Evolutionary conservation across 208 protist genomes (phyloP), one percentile per base, ranked within the genome.

Genomic region (Borovskyia barvae): DNA sequence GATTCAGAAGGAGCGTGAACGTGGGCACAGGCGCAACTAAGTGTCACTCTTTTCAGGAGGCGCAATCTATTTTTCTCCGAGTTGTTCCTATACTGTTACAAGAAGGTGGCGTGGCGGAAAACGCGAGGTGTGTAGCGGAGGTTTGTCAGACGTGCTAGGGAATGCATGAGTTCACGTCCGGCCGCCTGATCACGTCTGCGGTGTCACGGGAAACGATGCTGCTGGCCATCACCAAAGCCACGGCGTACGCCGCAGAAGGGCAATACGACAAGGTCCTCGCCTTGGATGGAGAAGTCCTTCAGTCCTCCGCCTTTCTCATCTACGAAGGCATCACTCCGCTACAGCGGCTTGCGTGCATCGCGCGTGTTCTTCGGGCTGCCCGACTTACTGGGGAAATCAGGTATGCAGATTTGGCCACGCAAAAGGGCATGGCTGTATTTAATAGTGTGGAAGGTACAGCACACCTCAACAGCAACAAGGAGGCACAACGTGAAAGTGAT

Each of bases 371-470:
- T 29, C 32, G 3, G 32, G 63, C 63, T 7, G 41, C 54, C 28
- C 63, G 63, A 0, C 1, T 39, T 14, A 62, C 47, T 0, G 39
- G 17, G 19, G 29, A 14, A 20, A 47, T 55, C 5, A 53, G 54
- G 37, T 53, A 42, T 41, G 48, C 43, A 5, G 63, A 70, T 48
- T 33, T 48, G 2, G 63, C 63, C 5, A 48, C 63, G 28, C 63
- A 70, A 29, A 70, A 62, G 11, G 63, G 63, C 9, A 57, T 63
- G 54, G 55, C 63, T 0, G 29, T 63, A 11, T 70, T 58, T 28
- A 46, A 70, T 48, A 7, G 20, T 3, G n/a, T 70, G 24, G 32
- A 30, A n/a, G 29, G 29, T 24, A 25, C 22, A 29, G 3, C 5
- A 25, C 19, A 0, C 14, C 3, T 26, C 37, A 36, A 26, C 28